phyloP scores from a whole-genome alignment of 371 early-diverging fungal genomes.

The Lichtheimia ramosa region DNA sequence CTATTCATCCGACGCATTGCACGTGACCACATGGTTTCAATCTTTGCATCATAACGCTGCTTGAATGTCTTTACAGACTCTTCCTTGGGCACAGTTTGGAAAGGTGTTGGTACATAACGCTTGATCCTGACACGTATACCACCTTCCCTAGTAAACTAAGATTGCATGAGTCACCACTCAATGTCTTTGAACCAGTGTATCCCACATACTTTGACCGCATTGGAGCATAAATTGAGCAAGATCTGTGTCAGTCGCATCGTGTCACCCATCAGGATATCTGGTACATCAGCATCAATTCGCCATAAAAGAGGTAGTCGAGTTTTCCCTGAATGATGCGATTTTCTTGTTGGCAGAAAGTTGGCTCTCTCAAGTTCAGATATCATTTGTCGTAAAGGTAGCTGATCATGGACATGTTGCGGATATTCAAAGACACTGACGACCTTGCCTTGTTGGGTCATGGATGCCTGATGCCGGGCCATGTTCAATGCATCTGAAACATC shows the following conservation, averaged over 20 bases:
- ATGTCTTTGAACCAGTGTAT: neutral
- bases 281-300: constrained; percentile 58
- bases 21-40: constrained; percentile 37
- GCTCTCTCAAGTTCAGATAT: constrained; percentile 25
- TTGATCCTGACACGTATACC: constrained; percentile 42
- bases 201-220: constrained; percentile 55
- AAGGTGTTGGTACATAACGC: constrained; percentile 28
- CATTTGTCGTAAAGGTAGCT: constrained; percentile 39
- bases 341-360: constrained; percentile 10
- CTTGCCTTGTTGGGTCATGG: constrained; percentile 45
- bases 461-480: constrained; percentile 52
- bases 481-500: constrained; percentile 37
- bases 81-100: constrained; percentile 18
- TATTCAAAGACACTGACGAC: constrained; percentile 53
- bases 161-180: neutral
- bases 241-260: constrained; percentile 61
- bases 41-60: constrained; percentile 60
- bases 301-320: constrained; percentile 56
- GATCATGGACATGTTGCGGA: constrained; percentile 55
- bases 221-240: constrained; percentile 58
- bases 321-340: constrained; percentile 30
- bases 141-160: constrained; percentile 47
- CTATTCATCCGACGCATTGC: constrained; percentile 16
- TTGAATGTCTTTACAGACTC: constrained; percentile 49
- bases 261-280: constrained; percentile 58